Evolutionary conservation across 768 basidiomycete genomes (phyloP), one percentile per base, ranked within the genome.

Genomic region (Suillus paluster): DNA sequence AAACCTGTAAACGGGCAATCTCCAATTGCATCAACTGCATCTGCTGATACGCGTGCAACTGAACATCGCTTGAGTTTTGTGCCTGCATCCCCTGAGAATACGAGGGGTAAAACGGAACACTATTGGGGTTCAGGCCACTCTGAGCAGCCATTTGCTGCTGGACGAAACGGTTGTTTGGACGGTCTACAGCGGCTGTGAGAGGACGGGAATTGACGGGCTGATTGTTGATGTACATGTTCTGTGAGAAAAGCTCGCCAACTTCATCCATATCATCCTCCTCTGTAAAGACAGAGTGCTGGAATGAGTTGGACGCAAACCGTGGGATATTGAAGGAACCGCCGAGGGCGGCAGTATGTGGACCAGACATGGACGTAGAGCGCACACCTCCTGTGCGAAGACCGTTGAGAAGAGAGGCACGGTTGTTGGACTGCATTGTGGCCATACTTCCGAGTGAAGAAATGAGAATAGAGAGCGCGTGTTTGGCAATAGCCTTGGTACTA

Each of bases 301-400:
- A 73, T 42, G 81, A 76, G 34, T 71, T 58, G 53, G 81, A 71
- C 25, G 77, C 66, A 71, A 86, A 85, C 64, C 84, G 85, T 62
- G 86, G 81, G 56, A 91, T 69, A 72, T 85, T 85, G 83, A 91
- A 91, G 41, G 86, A 77, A 58, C 80, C 80, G 45, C 75, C 73
- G 25, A 88, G 86, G 27, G 86, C 86, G 59, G 91, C 88, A 52
- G 89, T 88, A 75, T 90, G 87, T 45, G 91, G 90, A 21, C 85
- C 75, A 66, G 59, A 54, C 64, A 73, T 73, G 60, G 91, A 90
- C 49, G 82, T 70, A n/a, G 92, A 88, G 68, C 93, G 90, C 63
- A 95, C 94, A 54, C 93, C 93, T 73, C 93, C 94, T 58, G 93
- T 95, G 73, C 93, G 90, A 71, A 95, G 91, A 68, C 91, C 92